A percentile compares a stretch with the other conserved stretches of the same genome.
Evolutionary conservation across 805 yeast genomes (phyloP).

Genomic region (Monosporozyma yasuniensis): DNA sequence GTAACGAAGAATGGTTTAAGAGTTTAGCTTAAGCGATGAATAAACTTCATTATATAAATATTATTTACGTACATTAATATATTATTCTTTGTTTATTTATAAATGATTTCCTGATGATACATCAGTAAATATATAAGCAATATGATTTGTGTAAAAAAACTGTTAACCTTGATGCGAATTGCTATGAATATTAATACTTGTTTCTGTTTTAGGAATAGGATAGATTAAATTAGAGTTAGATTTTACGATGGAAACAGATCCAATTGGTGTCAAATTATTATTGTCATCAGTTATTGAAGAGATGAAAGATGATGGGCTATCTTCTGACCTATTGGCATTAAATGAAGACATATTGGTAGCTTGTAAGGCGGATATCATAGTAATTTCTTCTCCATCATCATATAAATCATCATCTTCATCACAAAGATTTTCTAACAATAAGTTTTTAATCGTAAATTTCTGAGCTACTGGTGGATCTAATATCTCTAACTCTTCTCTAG

Average conservation of each 20-base stretch:
- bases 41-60: background rate
- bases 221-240: background rate
- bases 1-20: constrained; percentile 26
- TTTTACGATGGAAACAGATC: background rate
- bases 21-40: background rate
- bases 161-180: no score
- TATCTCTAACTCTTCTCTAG: constrained; percentile 46
- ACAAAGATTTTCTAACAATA: constrained; percentile 20
- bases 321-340: background rate
- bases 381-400: background rate
- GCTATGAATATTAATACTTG: constrained; percentile 1
- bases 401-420: background rate
- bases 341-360: background rate
- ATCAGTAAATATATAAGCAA: no score
- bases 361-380: background rate
- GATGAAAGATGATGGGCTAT: background rate
- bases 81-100: background rate
- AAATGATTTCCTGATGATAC: no score
- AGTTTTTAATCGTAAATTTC: constrained; percentile 43
- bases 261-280: background rate
- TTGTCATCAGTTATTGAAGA: background rate
- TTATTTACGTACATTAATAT: background rate
- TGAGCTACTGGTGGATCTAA: constrained; percentile 63
- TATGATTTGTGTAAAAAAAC: background rate
- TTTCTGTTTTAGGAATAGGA: background rate